These are phyloP conservation scores for Cryptosporidium ubiquitum DNA, from an alignment of 169 alveolate species.

Conservation along the genomic window DNA sequence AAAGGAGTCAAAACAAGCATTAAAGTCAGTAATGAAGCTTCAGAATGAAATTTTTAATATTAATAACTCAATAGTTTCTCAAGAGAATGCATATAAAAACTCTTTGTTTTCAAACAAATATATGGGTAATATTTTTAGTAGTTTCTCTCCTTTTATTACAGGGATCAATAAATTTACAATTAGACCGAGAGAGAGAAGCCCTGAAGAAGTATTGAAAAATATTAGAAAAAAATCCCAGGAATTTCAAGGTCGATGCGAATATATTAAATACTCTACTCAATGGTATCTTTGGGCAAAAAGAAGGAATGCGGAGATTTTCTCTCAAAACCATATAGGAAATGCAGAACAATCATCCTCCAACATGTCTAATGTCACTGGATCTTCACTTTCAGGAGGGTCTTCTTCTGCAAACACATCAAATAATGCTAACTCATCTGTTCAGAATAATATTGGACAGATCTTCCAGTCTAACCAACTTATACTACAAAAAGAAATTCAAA, in stretches of 20 bases:
- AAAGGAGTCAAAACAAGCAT: constrained; percentile 7
- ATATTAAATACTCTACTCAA: constrained; percentile 29
- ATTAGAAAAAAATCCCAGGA: background rate
- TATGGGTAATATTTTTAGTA: constrained; percentile 45
- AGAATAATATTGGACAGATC: background rate
- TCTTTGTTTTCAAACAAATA: constrained; percentile 33
- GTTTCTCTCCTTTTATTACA: constrained; percentile 46
- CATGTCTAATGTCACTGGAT: background rate
- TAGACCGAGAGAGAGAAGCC: background rate
- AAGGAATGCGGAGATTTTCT: constrained; percentile 48
- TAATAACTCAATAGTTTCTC: constrained; percentile 1
- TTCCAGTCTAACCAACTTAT: background rate
- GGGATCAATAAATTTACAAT: constrained; percentile 54
- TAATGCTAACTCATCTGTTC: background rate
- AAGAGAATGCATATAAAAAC: constrained; percentile 44
- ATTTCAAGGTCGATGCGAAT: background rate
- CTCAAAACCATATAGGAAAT: constrained; percentile 1
- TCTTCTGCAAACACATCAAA: background rate
- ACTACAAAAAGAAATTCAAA: constrained; percentile 26
- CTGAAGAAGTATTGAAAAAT: constrained; percentile 4
- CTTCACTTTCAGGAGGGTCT: background rate
- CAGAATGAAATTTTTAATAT: constrained; percentile 26
- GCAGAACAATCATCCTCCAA: background rate
- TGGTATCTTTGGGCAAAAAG: constrained; percentile 62
- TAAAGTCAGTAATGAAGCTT: constrained; percentile 31